Base-by-base conservation (phyloP, 805 yeast species). In the Candida maltosa region DNA sequence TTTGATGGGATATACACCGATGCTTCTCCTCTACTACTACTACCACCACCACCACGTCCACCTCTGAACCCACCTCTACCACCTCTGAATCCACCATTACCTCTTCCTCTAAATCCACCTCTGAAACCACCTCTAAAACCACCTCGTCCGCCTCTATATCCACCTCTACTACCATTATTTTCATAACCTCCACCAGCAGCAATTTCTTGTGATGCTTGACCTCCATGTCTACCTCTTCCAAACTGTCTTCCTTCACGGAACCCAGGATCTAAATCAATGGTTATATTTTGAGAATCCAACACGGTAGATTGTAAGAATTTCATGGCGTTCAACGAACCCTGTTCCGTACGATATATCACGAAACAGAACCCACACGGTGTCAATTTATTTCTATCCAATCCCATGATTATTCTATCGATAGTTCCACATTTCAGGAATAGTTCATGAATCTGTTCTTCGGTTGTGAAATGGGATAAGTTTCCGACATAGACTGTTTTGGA, bases 361-460 rank as follows among this genome's bases (percentile, higher is more conserved):
- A 93, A 93, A 55, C 97, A 89, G 58, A 93, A 91, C 12, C 98
- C 97, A 55, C 97, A 89, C 2, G 98, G 98, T 1, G 96, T 89
- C 50, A 82, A 78, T 46, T 85, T 83, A 55, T 82, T 81, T 45
- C 96, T 73, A 57, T 93, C 97, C 24, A 93, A 73, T 0, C 98
- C 98, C 97, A 93, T 93, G 34, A 91, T 80, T 27, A 89, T 85
- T 51, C 83, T 72, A 45, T 77, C 77, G 26, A 91, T 80, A 11
- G 76, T 68, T 1, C 97, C 97, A 51, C 86, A 80, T 56, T 83
- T 83, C 41, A 83, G 75, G 52, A 93, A 87, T 34, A 93, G 62
- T 58, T 89, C 97, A 55, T 80, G 83, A 11, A 91, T 77, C 59
- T 91, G 97, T 56, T 93, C 98, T 57, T 93, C 98, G 1, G 96